Percentiles rank a stretch among this genome's conserved stretches.
Evolutionary conservation across 2,329 filamentous ascomycete species (phyloP).

Genomic region (Magnaporthales sp.): DNA sequence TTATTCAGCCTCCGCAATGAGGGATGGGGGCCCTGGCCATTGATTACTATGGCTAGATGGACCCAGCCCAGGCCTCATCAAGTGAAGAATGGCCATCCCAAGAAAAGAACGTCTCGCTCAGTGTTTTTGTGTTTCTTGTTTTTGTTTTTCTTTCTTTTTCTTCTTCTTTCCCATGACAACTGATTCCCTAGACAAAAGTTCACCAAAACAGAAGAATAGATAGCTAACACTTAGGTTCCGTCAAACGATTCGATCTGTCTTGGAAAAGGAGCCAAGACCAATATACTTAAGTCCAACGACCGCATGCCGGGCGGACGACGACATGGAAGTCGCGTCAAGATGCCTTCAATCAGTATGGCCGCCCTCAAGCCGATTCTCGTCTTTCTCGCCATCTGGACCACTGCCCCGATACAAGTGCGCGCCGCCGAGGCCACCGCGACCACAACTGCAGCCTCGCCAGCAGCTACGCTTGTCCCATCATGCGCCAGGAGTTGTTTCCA

Average conservation of each 20-base stretch:
- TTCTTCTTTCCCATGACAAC: neutral
- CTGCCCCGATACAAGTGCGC: conserved; percentile 13
- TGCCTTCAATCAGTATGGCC: conserved; percentile 35
- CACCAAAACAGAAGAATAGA: neutral
- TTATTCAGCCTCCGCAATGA: conserved; percentile 4
- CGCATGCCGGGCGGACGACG: conserved; percentile 2
- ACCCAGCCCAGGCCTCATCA: neutral
- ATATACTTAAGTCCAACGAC: neutral
- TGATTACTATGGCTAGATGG: conserved; percentile 3
- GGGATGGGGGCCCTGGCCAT: neutral
- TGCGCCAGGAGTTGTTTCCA: conserved; percentile 55
- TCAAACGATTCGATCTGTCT: neutral
- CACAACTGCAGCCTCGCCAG: conserved; percentile 17
- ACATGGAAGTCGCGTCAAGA: conserved; percentile 16
- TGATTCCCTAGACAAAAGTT: neutral
- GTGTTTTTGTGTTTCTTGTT: neutral
- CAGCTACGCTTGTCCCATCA: conserved; percentile 33
- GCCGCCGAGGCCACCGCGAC: conserved; percentile 7
- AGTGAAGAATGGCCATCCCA: neutral
- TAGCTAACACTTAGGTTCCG: neutral
- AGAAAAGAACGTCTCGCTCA: neutral
- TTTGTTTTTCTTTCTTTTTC: neutral
- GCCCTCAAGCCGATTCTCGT: conserved; percentile 21
- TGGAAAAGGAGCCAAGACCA: neutral
- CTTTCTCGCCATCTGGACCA: conserved; percentile 21